Base-by-base conservation (phyloP, 305 asterid genomes). In the Solanum hybrid region DNA sequence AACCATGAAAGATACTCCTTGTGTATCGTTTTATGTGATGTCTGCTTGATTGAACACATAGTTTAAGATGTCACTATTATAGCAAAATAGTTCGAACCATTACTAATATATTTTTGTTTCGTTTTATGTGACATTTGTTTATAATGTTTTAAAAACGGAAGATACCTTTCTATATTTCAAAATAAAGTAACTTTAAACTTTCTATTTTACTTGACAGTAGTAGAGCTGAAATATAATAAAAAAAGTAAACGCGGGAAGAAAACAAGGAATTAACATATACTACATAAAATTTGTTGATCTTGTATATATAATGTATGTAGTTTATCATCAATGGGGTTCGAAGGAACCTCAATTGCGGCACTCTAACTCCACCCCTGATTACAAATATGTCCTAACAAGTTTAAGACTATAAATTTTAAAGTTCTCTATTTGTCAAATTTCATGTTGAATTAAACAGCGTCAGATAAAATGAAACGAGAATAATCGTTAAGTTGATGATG, bases 371-470 rank as follows among this genome's bases (percentile, higher is more conserved):
- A 1, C 4, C 9, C 17, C 5, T 32, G 15, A 12, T 24, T 78
- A 20, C 4, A 78, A 8, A 78, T 4, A 78, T 33, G 29, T 78
- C 0, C 17, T 37, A 5, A 78, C 0, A 20, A 78, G 83, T 78
- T 4, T 78, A 78, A 4, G 4, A 33, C 0, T 0, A 33, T 20
- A 78, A 9, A 78, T 20, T 78, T 0, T 78, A 33, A 26, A 72
- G 14, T 75, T 29, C 5, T 14, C 1, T 13, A 2, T 29, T 75
- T 14, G 1, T 20, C 6, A 36, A 70, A 70, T 6, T 70, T 24
- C 17, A 11, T 10, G 0, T 72, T 26, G 20, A 72, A 72, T 26
- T 0, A 72, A 83, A 83, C 9, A 15, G 0, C 6, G 4, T 41
- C 37, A 45, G 0, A 45, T 27, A 72, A 29, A 34, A 17, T 77